Conservation (phyloP, 1,139 yeast species). For the Ogataea hybrid region DNA sequence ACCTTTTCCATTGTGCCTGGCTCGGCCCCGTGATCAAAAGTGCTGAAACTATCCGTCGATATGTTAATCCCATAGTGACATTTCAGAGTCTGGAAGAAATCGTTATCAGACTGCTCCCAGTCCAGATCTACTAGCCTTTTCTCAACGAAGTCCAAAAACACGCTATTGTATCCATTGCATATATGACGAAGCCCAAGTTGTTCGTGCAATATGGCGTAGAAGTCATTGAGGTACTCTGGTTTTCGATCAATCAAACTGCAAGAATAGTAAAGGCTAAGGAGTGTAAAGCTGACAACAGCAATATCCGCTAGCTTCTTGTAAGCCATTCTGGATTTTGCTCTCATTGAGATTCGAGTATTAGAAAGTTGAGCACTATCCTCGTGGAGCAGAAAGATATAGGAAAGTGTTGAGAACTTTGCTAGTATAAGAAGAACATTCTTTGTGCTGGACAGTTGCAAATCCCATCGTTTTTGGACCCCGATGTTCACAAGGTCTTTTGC, state of each 20-base stretch:
- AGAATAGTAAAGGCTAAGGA: conserved; percentile 39
- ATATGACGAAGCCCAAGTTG: conserved; percentile 68
- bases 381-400: conserved; percentile 46
- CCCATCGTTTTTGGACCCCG: conserved; percentile 29
- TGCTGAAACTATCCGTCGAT: conserved; percentile 55
- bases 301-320: conserved; percentile 51
- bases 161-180: conserved; percentile 66
- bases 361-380: conserved; percentile 41
- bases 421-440: conserved; percentile 25
- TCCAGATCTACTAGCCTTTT: conserved; percentile 47
- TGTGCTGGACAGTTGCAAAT: conserved; percentile 27
- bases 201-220: conserved; percentile 63
- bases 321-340: conserved; percentile 32
- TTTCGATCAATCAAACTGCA: conserved; percentile 12
- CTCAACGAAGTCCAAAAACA: conserved; percentile 60
- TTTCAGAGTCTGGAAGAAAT: conserved; percentile 69
- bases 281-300: conserved; percentile 42
- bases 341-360: conserved; percentile 33
- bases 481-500: conserved; percentile 32
- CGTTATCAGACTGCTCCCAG: conserved; percentile 49
- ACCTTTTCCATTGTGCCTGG: conserved; percentile 40
- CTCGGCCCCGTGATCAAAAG: conserved; percentile 65
- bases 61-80: conserved; percentile 75
- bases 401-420: conserved; percentile 37
- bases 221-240: conserved; percentile 37